Conservation (phyloP, 2,329 filamentous ascomycete species). For the Aspergillus viridinutans region DNA sequence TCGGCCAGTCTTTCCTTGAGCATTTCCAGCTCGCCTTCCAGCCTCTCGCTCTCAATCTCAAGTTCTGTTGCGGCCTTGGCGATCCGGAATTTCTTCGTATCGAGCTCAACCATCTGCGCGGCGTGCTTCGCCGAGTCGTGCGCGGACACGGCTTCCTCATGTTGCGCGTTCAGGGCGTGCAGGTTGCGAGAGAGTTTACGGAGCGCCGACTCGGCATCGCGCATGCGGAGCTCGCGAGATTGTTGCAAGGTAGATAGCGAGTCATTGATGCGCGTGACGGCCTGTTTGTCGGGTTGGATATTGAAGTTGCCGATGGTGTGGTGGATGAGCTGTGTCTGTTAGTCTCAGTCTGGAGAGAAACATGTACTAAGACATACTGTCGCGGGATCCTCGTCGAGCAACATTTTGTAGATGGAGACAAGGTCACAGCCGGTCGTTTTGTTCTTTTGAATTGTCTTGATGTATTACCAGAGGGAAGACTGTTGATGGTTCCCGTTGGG, state of each 20-base stretch:
- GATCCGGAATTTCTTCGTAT: conserved; percentile 89
- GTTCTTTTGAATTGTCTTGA: neutral
- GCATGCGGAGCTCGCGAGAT: conserved; percentile 72
- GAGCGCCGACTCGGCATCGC: conserved; percentile 63
- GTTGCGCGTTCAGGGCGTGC: conserved; percentile 68
- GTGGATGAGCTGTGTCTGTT: conserved; percentile 66
- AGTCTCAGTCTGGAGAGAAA: neutral
- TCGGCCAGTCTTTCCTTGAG: conserved; percentile 72
- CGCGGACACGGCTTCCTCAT: conserved; percentile 67
- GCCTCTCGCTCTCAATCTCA: conserved; percentile 91
- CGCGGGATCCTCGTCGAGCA: conserved; percentile 90
- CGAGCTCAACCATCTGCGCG: conserved; percentile 75
- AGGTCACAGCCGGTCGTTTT: neutral
- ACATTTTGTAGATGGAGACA: conserved; percentile 57
- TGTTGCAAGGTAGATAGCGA: conserved; percentile 79
- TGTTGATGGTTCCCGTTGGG: conserved; percentile 30
- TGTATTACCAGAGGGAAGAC: neutral
- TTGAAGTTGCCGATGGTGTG: conserved; percentile 95
- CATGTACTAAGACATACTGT: conserved; percentile 53
- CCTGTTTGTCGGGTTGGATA: conserved; percentile 79
- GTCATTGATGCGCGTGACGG: conserved; percentile 77
- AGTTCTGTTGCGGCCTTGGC: conserved; percentile 88
- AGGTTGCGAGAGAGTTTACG: conserved; percentile 73
- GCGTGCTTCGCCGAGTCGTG: conserved; percentile 80
- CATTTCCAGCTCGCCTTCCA: conserved; percentile 72